Conservation (phyloP, 2,329 filamentous ascomycete species). For the Diaporthe ampelina region DNA sequence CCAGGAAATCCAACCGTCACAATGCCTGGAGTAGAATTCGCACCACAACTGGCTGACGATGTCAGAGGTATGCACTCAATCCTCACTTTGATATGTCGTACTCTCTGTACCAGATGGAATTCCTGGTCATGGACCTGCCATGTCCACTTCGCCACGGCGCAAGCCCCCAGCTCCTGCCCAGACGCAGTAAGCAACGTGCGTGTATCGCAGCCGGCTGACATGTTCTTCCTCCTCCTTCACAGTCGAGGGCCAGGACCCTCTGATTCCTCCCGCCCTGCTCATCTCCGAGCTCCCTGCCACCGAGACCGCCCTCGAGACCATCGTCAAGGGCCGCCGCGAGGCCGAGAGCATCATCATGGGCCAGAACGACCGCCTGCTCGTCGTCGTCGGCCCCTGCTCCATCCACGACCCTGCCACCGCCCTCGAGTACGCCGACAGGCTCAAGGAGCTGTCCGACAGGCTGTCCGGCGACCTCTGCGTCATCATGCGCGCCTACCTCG, state of each 20-base stretch:
- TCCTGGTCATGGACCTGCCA: slow-evolving; percentile 6
- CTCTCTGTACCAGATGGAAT: neutral
- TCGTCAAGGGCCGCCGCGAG: slow-evolving; percentile 78
- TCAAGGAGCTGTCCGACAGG: slow-evolving; percentile 83
- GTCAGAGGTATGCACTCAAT: slow-evolving; percentile 49
- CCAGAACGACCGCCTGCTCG: slow-evolving; percentile 87
- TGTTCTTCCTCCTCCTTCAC: slow-evolving; percentile 44
- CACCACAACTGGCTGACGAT: slow-evolving; percentile 61
- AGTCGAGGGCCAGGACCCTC: slow-evolving; percentile 95
- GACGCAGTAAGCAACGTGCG: neutral
- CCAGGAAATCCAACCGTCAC: slow-evolving; percentile 41
- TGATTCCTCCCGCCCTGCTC: slow-evolving; percentile 90
- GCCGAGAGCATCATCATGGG: slow-evolving; percentile 83
- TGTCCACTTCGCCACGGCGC: neutral
- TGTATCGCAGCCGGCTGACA: slow-evolving; percentile 45
- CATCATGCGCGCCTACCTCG: slow-evolving; percentile 98
- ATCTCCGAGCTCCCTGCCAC: slow-evolving; percentile 86
- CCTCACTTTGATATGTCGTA: neutral
- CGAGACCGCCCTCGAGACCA: slow-evolving; percentile 73
- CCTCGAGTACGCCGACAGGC: slow-evolving; percentile 86
- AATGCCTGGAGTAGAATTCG: slow-evolving; percentile 59
- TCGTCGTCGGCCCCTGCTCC: slow-evolving; percentile 95
- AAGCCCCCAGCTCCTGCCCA: neutral
- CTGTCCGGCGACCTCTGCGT: slow-evolving; percentile 88
- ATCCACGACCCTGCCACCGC: slow-evolving; percentile 94